phyloP scores from a whole-genome alignment of 768 basidiomycete species.

The Tremella fuciformis region DNA sequence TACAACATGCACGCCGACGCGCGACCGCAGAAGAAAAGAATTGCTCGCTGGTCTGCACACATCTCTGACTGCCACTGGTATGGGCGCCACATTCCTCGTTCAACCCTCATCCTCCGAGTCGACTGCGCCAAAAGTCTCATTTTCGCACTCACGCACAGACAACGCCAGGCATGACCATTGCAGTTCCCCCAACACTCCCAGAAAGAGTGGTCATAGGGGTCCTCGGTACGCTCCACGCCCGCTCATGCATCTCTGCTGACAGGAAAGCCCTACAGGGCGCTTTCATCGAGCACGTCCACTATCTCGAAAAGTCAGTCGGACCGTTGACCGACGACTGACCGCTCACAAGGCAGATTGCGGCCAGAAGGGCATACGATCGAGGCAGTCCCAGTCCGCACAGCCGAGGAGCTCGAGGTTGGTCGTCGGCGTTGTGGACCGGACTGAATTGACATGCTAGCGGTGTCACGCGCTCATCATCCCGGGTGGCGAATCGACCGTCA shows the following conservation, averaged over 20 bases:
- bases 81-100: no score
- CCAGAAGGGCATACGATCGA: constrained; percentile 30
- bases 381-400: constrained; percentile 63
- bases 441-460: constrained; percentile 20
- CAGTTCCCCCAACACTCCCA: constrained; percentile 10
- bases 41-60: no score
- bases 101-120: no score
- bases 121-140: neutral
- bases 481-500: constrained; percentile 94
- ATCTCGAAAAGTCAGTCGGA: constrained; percentile 61
- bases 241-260: constrained; percentile 5
- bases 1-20: no score
- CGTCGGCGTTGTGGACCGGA: neutral
- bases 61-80: no score
- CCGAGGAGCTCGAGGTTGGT: constrained; percentile 62
- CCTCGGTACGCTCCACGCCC: constrained; percentile 26
- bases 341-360: constrained; percentile 26
- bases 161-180: constrained; percentile 21
- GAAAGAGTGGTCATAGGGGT: constrained; percentile 37
- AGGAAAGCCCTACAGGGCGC: constrained; percentile 81
- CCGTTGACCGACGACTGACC: constrained; percentile 16
- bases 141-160: neutral
- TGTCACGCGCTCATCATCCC: constrained; percentile 90
- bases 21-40: no score
- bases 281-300: constrained; percentile 78